Evolutionary conservation across 1,284 basidiomycete species (phyloP).

Genomic region (Malassezia globosa): DNA sequence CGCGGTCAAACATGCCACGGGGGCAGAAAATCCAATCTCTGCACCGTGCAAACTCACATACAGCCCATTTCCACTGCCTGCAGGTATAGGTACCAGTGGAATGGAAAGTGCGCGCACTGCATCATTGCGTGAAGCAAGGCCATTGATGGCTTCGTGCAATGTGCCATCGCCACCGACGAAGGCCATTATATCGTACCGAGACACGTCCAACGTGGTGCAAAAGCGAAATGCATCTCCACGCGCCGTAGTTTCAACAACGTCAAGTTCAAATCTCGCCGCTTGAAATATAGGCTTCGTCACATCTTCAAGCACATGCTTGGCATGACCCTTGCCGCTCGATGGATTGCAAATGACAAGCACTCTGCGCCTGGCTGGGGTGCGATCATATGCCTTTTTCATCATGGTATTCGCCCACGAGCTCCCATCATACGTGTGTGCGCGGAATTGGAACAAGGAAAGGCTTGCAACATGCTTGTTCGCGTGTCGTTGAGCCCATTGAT

Average conservation of each 20-base stretch:
- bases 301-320: conserved; percentile 55
- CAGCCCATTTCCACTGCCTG: conserved; percentile 74
- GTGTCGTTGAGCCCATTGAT: conserved; percentile 18
- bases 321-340: conserved; percentile 71
- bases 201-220: conserved; percentile 55
- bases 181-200: conserved; percentile 59
- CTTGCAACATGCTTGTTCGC: conserved; percentile 2
- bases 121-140: conserved; percentile 63
- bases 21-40: conserved; percentile 36
- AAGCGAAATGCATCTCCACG: conserved; percentile 64
- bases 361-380: conserved; percentile 22
- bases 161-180: conserved; percentile 80
- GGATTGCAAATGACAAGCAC: conserved; percentile 69
- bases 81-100: conserved; percentile 74
- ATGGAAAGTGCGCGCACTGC: conserved; percentile 62
- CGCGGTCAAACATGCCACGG: conserved; percentile 63
- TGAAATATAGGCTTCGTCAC: conserved; percentile 67
- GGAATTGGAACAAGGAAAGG: neutral
- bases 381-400: conserved; percentile 21
- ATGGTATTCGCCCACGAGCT: conserved; percentile 22
- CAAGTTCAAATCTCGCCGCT: conserved; percentile 61
- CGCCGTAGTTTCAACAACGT: conserved; percentile 53
- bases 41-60: conserved; percentile 58
- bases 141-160: conserved; percentile 83
- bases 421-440: conserved; percentile 1